phyloP scores from a whole-genome alignment of 2,329 filamentous ascomycete species.

The Cladosporium sp. region DNA sequence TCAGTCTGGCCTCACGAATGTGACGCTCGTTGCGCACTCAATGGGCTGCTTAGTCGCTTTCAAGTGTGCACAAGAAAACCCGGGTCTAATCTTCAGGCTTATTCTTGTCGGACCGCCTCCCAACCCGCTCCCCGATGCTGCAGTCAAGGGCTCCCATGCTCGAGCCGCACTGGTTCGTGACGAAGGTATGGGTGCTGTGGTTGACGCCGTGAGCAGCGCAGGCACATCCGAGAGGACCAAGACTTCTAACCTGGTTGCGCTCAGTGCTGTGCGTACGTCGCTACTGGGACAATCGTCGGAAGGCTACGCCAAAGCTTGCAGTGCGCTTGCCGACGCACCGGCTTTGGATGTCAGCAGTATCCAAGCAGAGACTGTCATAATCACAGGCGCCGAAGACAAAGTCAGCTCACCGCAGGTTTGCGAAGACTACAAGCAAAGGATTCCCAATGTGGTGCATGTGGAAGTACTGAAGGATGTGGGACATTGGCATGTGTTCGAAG shows the following conservation, averaged over 20 bases:
- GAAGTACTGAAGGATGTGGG: slow-evolving; percentile 47
- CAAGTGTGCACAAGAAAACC: slow-evolving; percentile 31
- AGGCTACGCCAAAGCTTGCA: background rate
- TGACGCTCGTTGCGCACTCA: too few species aligned
- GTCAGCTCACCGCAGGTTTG: background rate
- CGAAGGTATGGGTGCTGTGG: slow-evolving; percentile 50
- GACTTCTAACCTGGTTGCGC: slow-evolving; percentile 33
- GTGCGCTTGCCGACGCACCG: background rate
- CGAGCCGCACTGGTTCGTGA: slow-evolving; percentile 47
- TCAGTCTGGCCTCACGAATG: too few species aligned
- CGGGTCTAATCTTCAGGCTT: slow-evolving; percentile 46
- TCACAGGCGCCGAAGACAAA: background rate
- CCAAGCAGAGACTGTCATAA: background rate
- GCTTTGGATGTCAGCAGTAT: background rate
- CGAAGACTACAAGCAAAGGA: background rate
- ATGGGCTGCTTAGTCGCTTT: background rate
- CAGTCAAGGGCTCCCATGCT: slow-evolving; percentile 33
- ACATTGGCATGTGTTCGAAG: slow-evolving; percentile 57
- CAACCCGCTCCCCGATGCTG: slow-evolving; percentile 47
- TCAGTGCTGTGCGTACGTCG: background rate
- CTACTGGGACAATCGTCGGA: background rate
- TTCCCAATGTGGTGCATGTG: slow-evolving; percentile 35
- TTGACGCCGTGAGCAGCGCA: slow-evolving; percentile 42
- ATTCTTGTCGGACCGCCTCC: slow-evolving; percentile 53
- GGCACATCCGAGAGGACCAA: slow-evolving; percentile 45